These are phyloP conservation scores for Bacidia gigantensis DNA, from an alignment of 495 filamentous ascomycete species.

Conservation along the genomic window DNA sequence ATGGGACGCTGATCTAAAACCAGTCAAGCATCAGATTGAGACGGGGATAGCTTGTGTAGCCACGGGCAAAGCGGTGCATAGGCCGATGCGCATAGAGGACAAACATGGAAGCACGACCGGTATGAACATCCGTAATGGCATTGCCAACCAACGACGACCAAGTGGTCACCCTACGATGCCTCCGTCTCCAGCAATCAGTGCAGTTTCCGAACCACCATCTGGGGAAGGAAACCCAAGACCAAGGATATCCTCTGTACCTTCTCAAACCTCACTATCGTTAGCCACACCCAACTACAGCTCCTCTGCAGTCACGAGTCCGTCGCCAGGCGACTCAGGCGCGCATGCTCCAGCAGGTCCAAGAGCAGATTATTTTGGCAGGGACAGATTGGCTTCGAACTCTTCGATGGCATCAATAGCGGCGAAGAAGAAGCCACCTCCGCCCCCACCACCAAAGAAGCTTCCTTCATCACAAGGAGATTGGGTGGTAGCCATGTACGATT, in stretches of 20 bases:
- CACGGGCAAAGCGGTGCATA: slow-evolving; percentile 60
- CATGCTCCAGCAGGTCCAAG: slow-evolving; percentile 24
- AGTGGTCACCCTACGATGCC: slow-evolving; percentile 19
- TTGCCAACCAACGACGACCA: slow-evolving; percentile 15
- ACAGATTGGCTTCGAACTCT: slow-evolving; percentile 25
- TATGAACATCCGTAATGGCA: slow-evolving; percentile 25
- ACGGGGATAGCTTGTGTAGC: slow-evolving; percentile 49
- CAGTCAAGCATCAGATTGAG: slow-evolving; percentile 59
- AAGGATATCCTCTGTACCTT: slow-evolving; percentile 17
- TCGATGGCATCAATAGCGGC: slow-evolving; percentile 29
- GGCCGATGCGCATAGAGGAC: slow-evolving; percentile 39
- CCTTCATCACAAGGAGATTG: slow-evolving; percentile 38
- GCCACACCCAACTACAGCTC: slow-evolving; percentile 20
- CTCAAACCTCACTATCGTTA: slow-evolving; percentile 17
- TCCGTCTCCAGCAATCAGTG: slow-evolving; percentile 18
- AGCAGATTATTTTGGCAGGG: slow-evolving; percentile 39
- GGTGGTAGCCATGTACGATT: slow-evolving; percentile 72
- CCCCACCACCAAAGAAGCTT: slow-evolving; percentile 52
- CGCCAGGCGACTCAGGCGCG: slow-evolving; percentile 13
- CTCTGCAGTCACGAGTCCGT: slow-evolving; percentile 16
- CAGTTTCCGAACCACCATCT: slow-evolving; percentile 18
- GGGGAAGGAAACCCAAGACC: slow-evolving; percentile 14
- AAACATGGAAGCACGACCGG: slow-evolving; percentile 25
- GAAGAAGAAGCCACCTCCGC: slow-evolving; percentile 54
- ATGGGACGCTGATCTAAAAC: slow-evolving; percentile 54